These are phyloP conservation scores for Sclerospora graminicola DNA, from an alignment of 352 stramenopile genomes.

Conservation along the genomic window DNA sequence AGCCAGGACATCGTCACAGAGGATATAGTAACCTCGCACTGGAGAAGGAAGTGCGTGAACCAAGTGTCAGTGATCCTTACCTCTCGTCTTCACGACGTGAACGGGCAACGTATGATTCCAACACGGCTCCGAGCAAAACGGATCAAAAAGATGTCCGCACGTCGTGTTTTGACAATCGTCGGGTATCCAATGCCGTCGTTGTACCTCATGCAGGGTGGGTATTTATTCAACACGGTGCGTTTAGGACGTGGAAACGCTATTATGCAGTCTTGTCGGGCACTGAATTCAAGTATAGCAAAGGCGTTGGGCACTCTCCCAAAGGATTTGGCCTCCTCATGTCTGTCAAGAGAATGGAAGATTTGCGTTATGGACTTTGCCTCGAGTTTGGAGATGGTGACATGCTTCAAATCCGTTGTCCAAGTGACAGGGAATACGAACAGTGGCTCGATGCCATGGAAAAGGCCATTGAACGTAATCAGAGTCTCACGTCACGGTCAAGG, in stretches of 20 bases:
- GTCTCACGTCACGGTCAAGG: slow-evolving; percentile 41
- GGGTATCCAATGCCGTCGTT: slow-evolving; percentile 36
- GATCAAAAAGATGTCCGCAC: slow-evolving; percentile 10
- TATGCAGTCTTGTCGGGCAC: slow-evolving; percentile 57
- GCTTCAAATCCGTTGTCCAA: slow-evolving; percentile 38
- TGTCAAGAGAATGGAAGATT: slow-evolving; percentile 29
- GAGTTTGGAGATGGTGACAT: slow-evolving; percentile 35
- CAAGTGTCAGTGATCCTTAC: slow-evolving; percentile 29
- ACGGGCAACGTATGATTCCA: slow-evolving; percentile 13
- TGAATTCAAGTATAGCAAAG: slow-evolving; percentile 70
- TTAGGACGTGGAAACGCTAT: slow-evolving; percentile 62
- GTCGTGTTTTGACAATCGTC: slow-evolving; percentile 65
- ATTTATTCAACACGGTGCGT: slow-evolving; percentile 45
- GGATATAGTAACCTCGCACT: slow-evolving; percentile 48
- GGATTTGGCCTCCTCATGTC: slow-evolving; percentile 51
- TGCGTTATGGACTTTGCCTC: slow-evolving; percentile 40
- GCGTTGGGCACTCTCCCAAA: slow-evolving; percentile 46
- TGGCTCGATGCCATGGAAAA: slow-evolving; percentile 42
- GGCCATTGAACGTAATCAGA: slow-evolving; percentile 44
- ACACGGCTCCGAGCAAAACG: slow-evolving; percentile 18
- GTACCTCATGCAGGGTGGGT: slow-evolving; percentile 60
- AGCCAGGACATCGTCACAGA: slow-evolving; percentile 23
- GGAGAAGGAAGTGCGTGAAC: slow-evolving; percentile 15
- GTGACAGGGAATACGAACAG: slow-evolving; percentile 31
- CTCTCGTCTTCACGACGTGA: slow-evolving; percentile 20